Base-by-base conservation (phyloP, 169 alveolate genomes). In the Plasmodium ovale region DNA sequence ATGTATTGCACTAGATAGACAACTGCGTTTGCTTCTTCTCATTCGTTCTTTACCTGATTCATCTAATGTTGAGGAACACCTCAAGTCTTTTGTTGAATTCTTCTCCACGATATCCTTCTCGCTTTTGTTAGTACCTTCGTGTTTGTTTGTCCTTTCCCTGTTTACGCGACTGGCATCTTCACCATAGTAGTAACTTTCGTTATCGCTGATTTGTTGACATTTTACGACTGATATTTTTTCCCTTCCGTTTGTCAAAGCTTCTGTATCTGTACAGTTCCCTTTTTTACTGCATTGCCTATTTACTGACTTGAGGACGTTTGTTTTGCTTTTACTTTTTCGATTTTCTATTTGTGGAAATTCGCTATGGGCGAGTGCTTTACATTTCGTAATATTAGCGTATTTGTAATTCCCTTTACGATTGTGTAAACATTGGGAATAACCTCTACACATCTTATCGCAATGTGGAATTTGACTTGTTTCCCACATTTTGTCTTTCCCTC, bases 311-410 rank as follows among this genome's bases (percentile, higher is more conserved):
- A 29, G 21, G 23, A 31, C 14, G 39, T 21, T 51, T 3, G 25
- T 67, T 16, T 29, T 35, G 56, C 53, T 67, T 39, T 59, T 39
- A 25, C 59, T 53, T 31, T 1, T 10, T 67, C 39, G 33, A 58
- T 71, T 53, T 71, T 71, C 65, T 71, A 71, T 71, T 71, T 49
- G 54, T 49, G 51, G 51, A 10, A 71, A 35, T 71, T 31, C 25
- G 51, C 51, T 71, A 10, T 3, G 19, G 29, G 10, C 14, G 7
- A n/a, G 6, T 7, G 3, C 21, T 31, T 71, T 49, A 7, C 0
- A 56, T 35, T 71, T 71, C 31, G 33, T 3, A 12, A 12, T 14
- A 12, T 44, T 44, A 12, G 3, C 10, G 56, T 44, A 14, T 12
- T 19, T 12, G 35, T 0, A 58, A 49, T 42, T 47, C 10, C 31